Base-by-base conservation (phyloP, 1,139 yeast genomes). In the Candida gigantensis region DNA sequence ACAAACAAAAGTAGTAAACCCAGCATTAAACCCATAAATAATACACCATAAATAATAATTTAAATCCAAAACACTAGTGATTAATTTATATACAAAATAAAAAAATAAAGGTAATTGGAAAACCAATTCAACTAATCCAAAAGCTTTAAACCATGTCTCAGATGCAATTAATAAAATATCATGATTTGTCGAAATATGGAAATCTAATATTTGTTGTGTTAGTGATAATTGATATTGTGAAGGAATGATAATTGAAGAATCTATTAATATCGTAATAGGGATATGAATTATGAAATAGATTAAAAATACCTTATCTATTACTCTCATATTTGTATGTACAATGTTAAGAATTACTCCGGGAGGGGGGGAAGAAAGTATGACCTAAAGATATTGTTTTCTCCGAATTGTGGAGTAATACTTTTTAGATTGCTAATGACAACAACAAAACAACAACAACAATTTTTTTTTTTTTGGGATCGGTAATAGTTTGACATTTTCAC, bases 21-120 rank as follows among this genome's bases (percentile, higher is more conserved):
- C 64, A 0, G 95, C 95, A 53, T 84, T 87, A 51, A 84, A 76
- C 4, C 88, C 94, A 55, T 87, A 87, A 10, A 82, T 55, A n/a
- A 81, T 58, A 48, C 79, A 59, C 55, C 68, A 70, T 10, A 79
- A 70, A 50, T 41, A 42, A 27, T 75, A 79, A 11, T 75, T 60
- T 16, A 58, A 53, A 28, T 57, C 53, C 32, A 52, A 37, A 27
- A 46, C 37, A 6, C 30, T 37, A 12, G 37, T 36, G 8, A 50
- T 41, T 34, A 59, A 46, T 17, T 45, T 43, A 24, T 40, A 41
- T 0, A 62, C 51, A 17, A 61, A 83, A 37, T 65, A 54, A 35
- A 83, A 53, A 57, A 90, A 90, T 20, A 84, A 67, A 0, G 97
- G 97, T 35, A 84, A 59, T 60, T 90, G 97, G 51, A 84, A 73